Percentiles rank a stretch among this genome's conserved stretches.
phyloP scores from a whole-genome alignment of 1,284 basidiomycete species.

The Cerrena zonata region DNA sequence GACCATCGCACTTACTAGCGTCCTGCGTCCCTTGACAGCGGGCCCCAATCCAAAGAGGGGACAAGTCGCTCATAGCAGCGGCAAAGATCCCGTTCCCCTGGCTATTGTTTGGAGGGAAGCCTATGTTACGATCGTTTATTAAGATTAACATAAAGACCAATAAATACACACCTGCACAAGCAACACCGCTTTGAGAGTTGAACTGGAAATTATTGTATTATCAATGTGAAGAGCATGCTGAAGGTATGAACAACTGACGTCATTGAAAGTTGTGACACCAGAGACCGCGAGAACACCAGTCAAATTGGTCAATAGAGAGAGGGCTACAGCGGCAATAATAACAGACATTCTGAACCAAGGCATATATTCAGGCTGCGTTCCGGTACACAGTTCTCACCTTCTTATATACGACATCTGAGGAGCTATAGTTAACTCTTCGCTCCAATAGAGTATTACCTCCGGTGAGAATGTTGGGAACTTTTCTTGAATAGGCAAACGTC shows the following conservation, averaged over 20 bases:
- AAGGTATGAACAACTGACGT: constrained; percentile 22
- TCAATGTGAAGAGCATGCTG: constrained; percentile 3
- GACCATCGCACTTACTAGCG: constrained; percentile 29
- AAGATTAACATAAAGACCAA: background rate
- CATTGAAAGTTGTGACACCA: constrained; percentile 28
- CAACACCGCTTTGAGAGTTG: constrained; percentile 25
- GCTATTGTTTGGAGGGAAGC: constrained; percentile 25
- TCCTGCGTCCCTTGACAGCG: constrained; percentile 26
- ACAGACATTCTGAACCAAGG: too few relatives aligned
- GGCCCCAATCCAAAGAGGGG: constrained; percentile 30
- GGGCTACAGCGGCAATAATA: background rate
- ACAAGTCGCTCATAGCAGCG: constrained; percentile 30
- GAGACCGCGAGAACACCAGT: constrained; percentile 12
- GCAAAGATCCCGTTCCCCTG: constrained; percentile 30
- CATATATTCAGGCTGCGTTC: too few relatives aligned
- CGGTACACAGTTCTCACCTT: too few relatives aligned
- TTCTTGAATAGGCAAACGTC: too few relatives aligned
- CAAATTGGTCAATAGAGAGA: background rate
- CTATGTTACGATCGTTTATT: constrained; percentile 9
- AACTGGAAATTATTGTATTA: constrained; percentile 18
- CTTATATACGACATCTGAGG: too few relatives aligned
- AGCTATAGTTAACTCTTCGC: too few relatives aligned
- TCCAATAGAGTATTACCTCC: too few relatives aligned
- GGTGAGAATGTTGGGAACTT: too few relatives aligned
- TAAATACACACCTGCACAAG: constrained; percentile 21